Evolutionary conservation across 805 yeast species (phyloP).

Genomic region (Blastobotrys attinorum): DNA sequence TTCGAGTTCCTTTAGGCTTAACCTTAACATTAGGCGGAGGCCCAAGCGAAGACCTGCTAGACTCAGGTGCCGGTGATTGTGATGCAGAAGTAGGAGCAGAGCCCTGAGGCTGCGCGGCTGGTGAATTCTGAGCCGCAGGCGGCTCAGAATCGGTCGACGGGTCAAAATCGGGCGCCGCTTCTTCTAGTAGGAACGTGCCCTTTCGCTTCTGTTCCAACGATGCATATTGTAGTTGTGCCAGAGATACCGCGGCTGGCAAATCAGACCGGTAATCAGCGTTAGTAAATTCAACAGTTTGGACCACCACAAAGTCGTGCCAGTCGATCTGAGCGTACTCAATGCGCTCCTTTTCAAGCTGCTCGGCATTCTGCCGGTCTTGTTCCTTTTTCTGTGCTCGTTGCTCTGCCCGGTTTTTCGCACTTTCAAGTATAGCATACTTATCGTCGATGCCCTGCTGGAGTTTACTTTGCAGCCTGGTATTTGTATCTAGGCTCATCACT

Average conservation of each 20-base stretch:
- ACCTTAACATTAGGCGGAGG: slow-evolving; percentile 49
- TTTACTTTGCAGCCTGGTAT: slow-evolving; percentile 16
- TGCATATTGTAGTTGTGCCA: slow-evolving; percentile 54
- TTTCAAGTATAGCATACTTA: slow-evolving; percentile 34
- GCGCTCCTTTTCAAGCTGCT: slow-evolving; percentile 34
- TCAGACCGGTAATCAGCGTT: slow-evolving; percentile 41
- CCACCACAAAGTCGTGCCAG: slow-evolving; percentile 78
- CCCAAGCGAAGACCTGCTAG: slow-evolving; percentile 1
- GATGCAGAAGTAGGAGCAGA: slow-evolving; percentile 1
- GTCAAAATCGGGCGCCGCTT: slow-evolving; percentile 36
- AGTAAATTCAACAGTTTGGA: slow-evolving; percentile 60
- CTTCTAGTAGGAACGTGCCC: slow-evolving; percentile 31
- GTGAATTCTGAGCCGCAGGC: background rate
- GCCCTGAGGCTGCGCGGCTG: slow-evolving; percentile 3
- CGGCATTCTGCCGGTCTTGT: slow-evolving; percentile 30
- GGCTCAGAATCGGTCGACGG: background rate
- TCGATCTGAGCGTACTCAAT: slow-evolving; percentile 66
- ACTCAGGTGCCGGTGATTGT: slow-evolving; percentile 2
- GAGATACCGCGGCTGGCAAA: slow-evolving; percentile 41
- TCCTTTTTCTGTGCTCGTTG: slow-evolving; percentile 34
- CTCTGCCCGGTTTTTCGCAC: slow-evolving; percentile 51
- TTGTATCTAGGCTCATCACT: slow-evolving; percentile 26
- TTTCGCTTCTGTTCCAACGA: slow-evolving; percentile 47
- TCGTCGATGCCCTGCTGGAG: slow-evolving; percentile 26
- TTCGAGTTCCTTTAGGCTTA: slow-evolving; percentile 61